Conservation (phyloP, 129 eudicot genomes). For the Deinandra increscens region DNA sequence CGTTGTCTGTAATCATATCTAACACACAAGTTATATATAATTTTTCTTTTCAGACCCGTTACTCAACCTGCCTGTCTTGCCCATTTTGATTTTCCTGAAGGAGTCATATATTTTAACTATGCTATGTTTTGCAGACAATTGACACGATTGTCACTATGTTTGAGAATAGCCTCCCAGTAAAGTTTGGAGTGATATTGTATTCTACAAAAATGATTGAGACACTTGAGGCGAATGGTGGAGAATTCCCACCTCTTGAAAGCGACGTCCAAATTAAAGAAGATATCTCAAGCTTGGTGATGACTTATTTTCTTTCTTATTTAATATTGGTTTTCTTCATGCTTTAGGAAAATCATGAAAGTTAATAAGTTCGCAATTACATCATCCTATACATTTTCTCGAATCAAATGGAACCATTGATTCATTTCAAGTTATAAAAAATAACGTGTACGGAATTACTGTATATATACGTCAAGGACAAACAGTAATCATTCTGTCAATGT, state of each 20-base stretch:
- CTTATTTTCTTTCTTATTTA: slow-evolving; percentile 4
- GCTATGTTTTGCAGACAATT: slow-evolving; percentile 50
- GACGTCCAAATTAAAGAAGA: slow-evolving; percentile 52
- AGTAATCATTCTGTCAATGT: not conserved
- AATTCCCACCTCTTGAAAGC: slow-evolving; percentile 43
- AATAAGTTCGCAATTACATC: not conserved
- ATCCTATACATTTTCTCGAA: not conserved
- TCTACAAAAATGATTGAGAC: slow-evolving; percentile 57
- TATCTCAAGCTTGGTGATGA: slow-evolving; percentile 77
- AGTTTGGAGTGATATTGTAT: slow-evolving; percentile 85
- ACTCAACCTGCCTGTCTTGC: not conserved
- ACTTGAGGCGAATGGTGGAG: slow-evolving; percentile 67
- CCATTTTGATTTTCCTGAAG: not conserved
- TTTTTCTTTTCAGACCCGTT: not conserved
- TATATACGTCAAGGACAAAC: not conserved
- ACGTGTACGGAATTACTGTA: too few relatives aligned
- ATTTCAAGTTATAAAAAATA: not conserved
- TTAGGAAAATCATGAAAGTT: not conserved
- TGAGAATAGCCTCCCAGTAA: slow-evolving; percentile 83
- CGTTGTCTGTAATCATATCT: too few relatives aligned
- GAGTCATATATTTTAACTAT: slow-evolving; percentile 1
- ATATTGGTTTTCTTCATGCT: slow-evolving; percentile 9
- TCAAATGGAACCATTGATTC: not conserved
- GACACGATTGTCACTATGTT: slow-evolving; percentile 62
- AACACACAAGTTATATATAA: too few relatives aligned